Conservation (phyloP, 2,329 filamentous ascomycete species). For the Tricladium varicosporioides region DNA sequence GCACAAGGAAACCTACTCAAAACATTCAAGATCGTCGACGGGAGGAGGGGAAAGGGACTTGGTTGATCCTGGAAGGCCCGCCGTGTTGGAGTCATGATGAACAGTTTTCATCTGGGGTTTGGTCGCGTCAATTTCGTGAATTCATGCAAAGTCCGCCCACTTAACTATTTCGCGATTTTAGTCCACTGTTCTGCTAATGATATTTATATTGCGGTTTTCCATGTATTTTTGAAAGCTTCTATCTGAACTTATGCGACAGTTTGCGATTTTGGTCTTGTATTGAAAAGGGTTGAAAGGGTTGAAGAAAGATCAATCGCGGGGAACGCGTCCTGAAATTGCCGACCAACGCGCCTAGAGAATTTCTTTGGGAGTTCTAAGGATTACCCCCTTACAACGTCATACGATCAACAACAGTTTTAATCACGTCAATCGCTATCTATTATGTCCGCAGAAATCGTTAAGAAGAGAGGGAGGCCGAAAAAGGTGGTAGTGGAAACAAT, state of each 20-base stretch:
- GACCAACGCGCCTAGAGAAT: neutral
- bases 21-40: too few relatives aligned
- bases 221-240: too few relatives aligned
- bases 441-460: slow-evolving; percentile 28
- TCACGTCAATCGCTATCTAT: neutral
- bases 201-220: too few relatives aligned
- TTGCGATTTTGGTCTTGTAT: neutral
- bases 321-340: slow-evolving; percentile 14
- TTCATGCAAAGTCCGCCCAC: slow-evolving; percentile 18
- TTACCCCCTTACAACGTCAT: neutral
- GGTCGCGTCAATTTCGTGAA: slow-evolving; percentile 23
- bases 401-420: neutral
- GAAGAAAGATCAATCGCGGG: neutral
- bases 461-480: slow-evolving; percentile 32
- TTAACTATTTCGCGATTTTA: neutral
- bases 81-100: slow-evolving; percentile 2
- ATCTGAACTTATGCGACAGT: too few relatives aligned
- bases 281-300: neutral
- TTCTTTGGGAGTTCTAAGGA: neutral
- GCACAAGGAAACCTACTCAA: too few relatives aligned
- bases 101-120: slow-evolving; percentile 9
- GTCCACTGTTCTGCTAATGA: neutral
- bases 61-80: neutral
- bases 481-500: slow-evolving; percentile 28
- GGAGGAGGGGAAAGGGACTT: neutral